Conservation (phyloP, 306 rosid species). For the Luffa aegyptiaca region DNA sequence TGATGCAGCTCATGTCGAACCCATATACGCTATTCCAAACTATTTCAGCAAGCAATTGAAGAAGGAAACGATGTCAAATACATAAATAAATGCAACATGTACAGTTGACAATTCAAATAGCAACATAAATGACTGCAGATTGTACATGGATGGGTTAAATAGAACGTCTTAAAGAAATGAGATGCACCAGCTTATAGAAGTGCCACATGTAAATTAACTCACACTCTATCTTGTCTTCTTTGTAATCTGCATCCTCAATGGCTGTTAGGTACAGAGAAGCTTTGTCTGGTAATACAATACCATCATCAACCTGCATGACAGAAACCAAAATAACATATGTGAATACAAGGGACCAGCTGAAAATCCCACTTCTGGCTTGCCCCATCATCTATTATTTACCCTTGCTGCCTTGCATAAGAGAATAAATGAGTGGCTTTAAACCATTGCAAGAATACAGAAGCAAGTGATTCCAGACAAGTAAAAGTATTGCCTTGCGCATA, state of each 20-base stretch:
- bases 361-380: not conserved
- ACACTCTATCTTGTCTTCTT: constrained; percentile 99
- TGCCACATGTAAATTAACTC: constrained; percentile 24
- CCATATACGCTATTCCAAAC: constrained; percentile 97
- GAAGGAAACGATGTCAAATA: not conserved
- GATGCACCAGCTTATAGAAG: constrained; percentile 1
- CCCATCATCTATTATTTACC: not conserved
- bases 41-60: constrained; percentile 7
- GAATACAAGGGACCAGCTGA: not conserved
- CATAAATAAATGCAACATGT: not conserved
- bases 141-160: not conserved
- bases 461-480: not conserved
- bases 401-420: not conserved
- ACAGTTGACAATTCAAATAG: not conserved
- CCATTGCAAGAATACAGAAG: not conserved
- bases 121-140: not conserved
- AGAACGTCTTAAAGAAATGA: not conserved
- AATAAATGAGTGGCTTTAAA: not conserved
- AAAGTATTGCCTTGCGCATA: not conserved
- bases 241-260: constrained; percentile 94
- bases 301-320: constrained; percentile 49
- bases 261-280: constrained; percentile 78
- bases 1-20: constrained; percentile 97
- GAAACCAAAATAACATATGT: constrained; percentile 1
- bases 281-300: constrained; percentile 82